Evolutionary conservation across 2,329 filamentous ascomycete genomes (phyloP).

Genomic region (Magnaporthales sp.): DNA sequence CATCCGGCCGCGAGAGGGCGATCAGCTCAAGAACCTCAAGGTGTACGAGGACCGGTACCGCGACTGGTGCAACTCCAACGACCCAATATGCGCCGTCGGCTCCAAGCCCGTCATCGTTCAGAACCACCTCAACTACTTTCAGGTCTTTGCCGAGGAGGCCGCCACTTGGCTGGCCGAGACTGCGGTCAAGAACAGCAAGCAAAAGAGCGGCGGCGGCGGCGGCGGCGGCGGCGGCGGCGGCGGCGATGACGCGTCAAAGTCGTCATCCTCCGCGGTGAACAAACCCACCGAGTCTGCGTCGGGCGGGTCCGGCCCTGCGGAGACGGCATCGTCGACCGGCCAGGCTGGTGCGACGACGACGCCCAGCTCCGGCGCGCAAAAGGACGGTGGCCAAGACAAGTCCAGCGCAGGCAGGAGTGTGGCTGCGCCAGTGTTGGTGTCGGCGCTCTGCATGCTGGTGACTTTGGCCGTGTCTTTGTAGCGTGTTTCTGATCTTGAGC

Average conservation of each 20-base stretch:
- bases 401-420: not conserved
- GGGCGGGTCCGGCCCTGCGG: too few relatives aligned
- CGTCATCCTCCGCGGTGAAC: not conserved
- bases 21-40: conserved; percentile 18
- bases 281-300: not conserved
- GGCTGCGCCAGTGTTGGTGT: not conserved
- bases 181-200: not conserved
- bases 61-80: conserved; percentile 25
- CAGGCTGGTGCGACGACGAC: not conserved
- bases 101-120: conserved; percentile 6
- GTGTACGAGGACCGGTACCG: conserved; percentile 18
- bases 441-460: not conserved
- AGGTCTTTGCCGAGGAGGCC: conserved; percentile 17
- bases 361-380: not conserved
- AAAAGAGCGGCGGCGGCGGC: not conserved
- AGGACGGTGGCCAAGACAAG: not conserved
- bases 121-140: conserved; percentile 27
- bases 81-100: conserved; percentile 28
- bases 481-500: not conserved
- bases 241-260: not conserved
- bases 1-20: conserved; percentile 20
- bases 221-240: not conserved
- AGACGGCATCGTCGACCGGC: not conserved
- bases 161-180: conserved; percentile 10
- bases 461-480: not conserved